Conservation (phyloP, 805 yeast genomes). For the Helenozyma baotianmanensis region DNA sequence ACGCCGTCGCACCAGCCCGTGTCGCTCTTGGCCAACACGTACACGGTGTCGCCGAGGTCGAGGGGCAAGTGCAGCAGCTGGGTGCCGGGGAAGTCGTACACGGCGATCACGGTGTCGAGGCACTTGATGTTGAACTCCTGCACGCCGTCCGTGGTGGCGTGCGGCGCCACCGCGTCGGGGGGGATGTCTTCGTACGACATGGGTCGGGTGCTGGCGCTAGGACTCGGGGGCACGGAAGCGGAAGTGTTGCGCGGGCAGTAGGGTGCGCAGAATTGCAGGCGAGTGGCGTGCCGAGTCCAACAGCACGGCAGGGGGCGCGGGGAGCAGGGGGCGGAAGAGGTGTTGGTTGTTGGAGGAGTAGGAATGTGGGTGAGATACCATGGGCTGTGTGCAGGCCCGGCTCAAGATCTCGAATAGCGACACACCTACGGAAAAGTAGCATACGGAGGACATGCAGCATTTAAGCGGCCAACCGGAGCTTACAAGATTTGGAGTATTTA, state of each 20-base stretch:
- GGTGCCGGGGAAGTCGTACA: conserved; percentile 52
- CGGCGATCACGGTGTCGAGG: conserved; percentile 56
- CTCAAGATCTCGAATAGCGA: too few species aligned
- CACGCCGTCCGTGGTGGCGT: conserved; percentile 15
- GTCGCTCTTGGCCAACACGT: conserved; percentile 60
- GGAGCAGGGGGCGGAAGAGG: conserved; percentile 1
- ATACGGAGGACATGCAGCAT: too few species aligned
- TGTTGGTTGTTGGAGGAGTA: not conserved
- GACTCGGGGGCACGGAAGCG: not conserved
- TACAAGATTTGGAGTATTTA: too few species aligned
- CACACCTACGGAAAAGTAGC: too few species aligned
- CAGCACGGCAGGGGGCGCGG: too few species aligned
- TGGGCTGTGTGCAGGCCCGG: too few species aligned
- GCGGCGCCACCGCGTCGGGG: conserved; percentile 35
- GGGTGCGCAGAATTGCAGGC: not conserved
- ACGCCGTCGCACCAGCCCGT: conserved; percentile 91
- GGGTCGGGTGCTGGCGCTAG: not conserved
- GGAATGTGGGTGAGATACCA: too few species aligned
- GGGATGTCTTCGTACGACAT: conserved; percentile 32
- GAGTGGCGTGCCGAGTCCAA: too few species aligned
- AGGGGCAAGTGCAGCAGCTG: conserved; percentile 50
- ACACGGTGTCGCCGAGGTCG: conserved; percentile 61
- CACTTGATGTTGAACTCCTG: conserved; percentile 23
- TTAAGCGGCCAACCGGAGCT: too few species aligned
- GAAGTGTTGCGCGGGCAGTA: not conserved